Evolutionary conservation across 2,329 filamentous ascomycete genomes (phyloP), one percentile per base, ranked within the genome.

Genomic region (Coniosporium tulheliwenetii): DNA sequence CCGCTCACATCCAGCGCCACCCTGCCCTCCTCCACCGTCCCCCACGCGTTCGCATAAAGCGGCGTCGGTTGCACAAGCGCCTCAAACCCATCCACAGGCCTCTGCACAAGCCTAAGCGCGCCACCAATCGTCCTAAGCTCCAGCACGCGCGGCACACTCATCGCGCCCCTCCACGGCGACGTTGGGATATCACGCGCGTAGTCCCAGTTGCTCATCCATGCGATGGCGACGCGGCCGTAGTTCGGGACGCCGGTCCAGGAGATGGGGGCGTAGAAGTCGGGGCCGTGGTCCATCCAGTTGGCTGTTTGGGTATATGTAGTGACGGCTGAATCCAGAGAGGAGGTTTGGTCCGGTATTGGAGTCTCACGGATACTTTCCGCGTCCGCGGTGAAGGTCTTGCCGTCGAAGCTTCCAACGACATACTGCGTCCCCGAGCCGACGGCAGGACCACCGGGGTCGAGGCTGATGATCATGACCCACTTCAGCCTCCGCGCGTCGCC

Each of bases 161-260:
- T 54, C 12, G 53, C 50, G 29, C 51, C 48, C 15, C 53, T 48
- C 53, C 53, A 56, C 7, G 51, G 46, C 16, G 36, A 31, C 8
- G 49, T 54, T 2, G 52, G 53, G 10, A 53, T 49, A 2, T 31
- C 39, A 3, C 10, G 29, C 2, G 43, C 52, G 32, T 56, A 56
- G 16, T 53, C 48, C 53, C 53, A 56, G 42, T 56, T 55, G 34
- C 48, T 56, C 53, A 55, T 55, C 53, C 53, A 56, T 4, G 37
- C 46, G 30, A 55, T 44, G 2, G 46, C 39, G 14, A 49, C 46
- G 10, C 45, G 47, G 3, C 49, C 40, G 26, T 44, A 36, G 9
- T 36, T 12, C 2, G 49, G 40, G 2, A 54, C 43, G 3, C 53
- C 53, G 31, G 53, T 55, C 16, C 48, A 49, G 9, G 44, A 43